Evolutionary conservation across 768 basidiomycete species (phyloP).

Genomic region (Tubosaeta sp.): DNA sequence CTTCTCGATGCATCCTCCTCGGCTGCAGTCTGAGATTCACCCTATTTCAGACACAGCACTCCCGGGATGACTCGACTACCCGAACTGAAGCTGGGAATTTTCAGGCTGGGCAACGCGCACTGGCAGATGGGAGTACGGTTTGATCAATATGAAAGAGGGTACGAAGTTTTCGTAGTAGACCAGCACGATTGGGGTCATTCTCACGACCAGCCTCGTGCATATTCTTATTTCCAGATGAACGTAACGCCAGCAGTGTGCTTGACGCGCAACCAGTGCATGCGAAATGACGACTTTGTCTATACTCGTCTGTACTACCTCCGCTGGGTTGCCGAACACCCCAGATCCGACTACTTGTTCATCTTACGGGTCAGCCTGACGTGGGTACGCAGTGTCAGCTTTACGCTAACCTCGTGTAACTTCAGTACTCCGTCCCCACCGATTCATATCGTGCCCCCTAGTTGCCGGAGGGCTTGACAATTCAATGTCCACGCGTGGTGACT

Average conservation of each 20-base stretch:
- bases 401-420: no score
- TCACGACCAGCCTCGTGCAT: constrained; percentile 6
- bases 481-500: not conserved
- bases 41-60: not conserved
- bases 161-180: not conserved
- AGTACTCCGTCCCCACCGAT: no score
- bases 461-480: constrained; percentile 1
- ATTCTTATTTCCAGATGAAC: not conserved
- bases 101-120: not conserved
- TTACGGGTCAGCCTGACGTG: constrained; percentile 3
- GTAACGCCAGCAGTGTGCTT: not conserved
- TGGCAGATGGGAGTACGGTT: constrained; percentile 1
- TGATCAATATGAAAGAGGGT: not conserved
- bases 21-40: not conserved
- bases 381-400: not conserved
- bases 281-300: constrained; percentile 4
- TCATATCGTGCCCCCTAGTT: not conserved
- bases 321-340: not conserved
- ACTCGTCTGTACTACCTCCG: not conserved
- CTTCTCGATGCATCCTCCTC: constrained; percentile 14
- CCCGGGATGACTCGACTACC: not conserved
- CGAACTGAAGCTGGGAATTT: constrained; percentile 16
- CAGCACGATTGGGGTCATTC: constrained; percentile 5
- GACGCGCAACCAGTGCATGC: not conserved
- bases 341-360: not conserved